Evolutionary conservation across 1,284 basidiomycete species (phyloP).

Genomic region (Pyrrhoderma noxium): DNA sequence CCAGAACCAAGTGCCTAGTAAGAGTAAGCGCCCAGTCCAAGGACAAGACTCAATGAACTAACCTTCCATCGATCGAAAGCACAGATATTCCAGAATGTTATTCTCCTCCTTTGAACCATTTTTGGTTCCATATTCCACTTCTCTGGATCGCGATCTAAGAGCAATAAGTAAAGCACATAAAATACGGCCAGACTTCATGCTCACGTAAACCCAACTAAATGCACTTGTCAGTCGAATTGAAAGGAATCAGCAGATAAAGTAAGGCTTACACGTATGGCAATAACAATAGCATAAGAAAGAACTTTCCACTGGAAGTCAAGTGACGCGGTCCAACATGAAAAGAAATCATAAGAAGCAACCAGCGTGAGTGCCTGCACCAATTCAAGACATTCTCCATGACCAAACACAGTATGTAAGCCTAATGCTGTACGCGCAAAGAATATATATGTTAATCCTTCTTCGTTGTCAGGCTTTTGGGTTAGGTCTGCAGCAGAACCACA

Average conservation of each 20-base stretch:
- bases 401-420: slow-evolving; percentile 55
- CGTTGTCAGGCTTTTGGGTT: slow-evolving; percentile 30
- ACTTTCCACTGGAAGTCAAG: slow-evolving; percentile 56
- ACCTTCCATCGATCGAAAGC: slow-evolving; percentile 16
- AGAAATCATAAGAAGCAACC: slow-evolving; percentile 61
- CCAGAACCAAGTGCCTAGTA: slow-evolving; percentile 7
- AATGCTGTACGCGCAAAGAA: slow-evolving; percentile 53
- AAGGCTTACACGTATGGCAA: slow-evolving; percentile 55
- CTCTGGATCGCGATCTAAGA: slow-evolving; percentile 25
- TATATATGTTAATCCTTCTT: slow-evolving; percentile 44
- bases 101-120: slow-evolving; percentile 22
- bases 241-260: slow-evolving; percentile 17
- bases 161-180: not conserved
- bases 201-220: slow-evolving; percentile 55
- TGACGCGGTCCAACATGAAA: slow-evolving; percentile 43
- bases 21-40: not conserved
- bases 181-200: slow-evolving; percentile 23
- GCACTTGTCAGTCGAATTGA: slow-evolving; percentile 13
- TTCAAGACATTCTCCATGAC: slow-evolving; percentile 56
- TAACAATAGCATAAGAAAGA: slow-evolving; percentile 52
- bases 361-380: slow-evolving; percentile 61
- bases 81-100: slow-evolving; percentile 25
- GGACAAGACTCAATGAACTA: not conserved
- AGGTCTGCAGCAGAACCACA: slow-evolving; percentile 51
- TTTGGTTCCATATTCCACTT: slow-evolving; percentile 22